Evolutionary conservation across 2,329 filamentous ascomycete species (phyloP), one percentile per base, ranked within the genome.

Genomic region (Ploettnerulaceae sp.): DNA sequence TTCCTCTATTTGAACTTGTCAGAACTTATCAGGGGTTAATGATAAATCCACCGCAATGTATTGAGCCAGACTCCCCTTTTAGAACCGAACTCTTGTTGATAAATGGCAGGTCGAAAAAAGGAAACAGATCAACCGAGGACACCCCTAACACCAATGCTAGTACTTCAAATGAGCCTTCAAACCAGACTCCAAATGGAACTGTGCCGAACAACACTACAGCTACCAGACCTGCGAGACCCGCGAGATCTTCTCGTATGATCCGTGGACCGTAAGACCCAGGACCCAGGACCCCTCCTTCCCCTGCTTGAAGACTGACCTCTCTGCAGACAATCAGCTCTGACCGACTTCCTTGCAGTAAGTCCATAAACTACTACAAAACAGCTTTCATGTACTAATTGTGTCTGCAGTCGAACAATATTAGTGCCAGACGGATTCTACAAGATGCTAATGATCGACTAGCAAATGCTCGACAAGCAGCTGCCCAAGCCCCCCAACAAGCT

Each of bases 391-490:
- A 14, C 8, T 15, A 31, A 28, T 20, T 12, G 53, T 72, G 71
- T 53, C 56, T 70, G 22, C 67, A 84, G 76, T 79, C 83, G 2
- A 82, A 86, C 64, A 87, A 87, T 58, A 89, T 89, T 55, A 86
- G 79, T 17, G 75, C 77, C 2, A 64, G 69, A 21, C 71, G 76
- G 48, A 81, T 81, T 47, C 70, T 72, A 26, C 62, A 68, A 15
- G 70, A 75, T 51, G 74, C 74, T n/a, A 69, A 73, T 24, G 63
- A 65, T 26, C 70, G 76, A 36, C 68, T 73, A 41, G 57, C 74
- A 14, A 69, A 73, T 24, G 63, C 65, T 26, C 70, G 76, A 36
- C 68, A 73, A 41, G 57, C 58, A 40, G 61, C 62, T 37, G 75
- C 75, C 15, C 37, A 59, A 14, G 61, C 60, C 21, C 54, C 61